A percentile compares a stretch with the other conserved stretches of the same genome.
Evolutionary conservation across 1,284 basidiomycete genomes (phyloP).

Genomic region (Tilletia walkeri): DNA sequence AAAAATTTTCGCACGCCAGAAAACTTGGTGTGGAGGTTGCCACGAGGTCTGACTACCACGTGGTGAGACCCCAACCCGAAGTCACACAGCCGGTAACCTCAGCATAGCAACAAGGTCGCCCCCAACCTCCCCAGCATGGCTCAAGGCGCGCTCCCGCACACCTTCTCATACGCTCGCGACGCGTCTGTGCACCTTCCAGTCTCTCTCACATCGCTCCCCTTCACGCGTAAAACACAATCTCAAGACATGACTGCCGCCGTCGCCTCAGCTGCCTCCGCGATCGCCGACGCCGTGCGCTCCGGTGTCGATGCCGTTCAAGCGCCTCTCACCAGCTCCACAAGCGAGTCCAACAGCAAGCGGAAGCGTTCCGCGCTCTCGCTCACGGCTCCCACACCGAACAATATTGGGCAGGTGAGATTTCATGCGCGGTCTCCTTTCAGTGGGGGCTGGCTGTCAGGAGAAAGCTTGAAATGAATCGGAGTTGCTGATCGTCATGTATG

Average conservation of each 20-base stretch:
- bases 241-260: background rate
- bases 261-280: conserved; percentile 4
- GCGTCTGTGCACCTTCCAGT: background rate
- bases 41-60: no score
- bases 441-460: no score
- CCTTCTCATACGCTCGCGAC: background rate
- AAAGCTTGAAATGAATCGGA: no score
- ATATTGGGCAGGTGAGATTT: conserved; percentile 45
- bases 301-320: background rate
- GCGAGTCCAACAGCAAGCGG: background rate
- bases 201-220: no score
- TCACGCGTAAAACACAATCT: background rate
- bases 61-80: no score
- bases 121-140: background rate
- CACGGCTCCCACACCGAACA: conserved; percentile 42
- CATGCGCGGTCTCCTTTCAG: no score
- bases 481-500: background rate
- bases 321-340: background rate
- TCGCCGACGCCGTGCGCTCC: conserved; percentile 13
- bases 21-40: background rate
- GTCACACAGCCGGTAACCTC: background rate
- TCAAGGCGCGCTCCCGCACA: background rate
- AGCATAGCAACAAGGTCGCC: background rate
- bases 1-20: no score
- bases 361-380: conserved; percentile 2